Conservation (phyloP, 2,329 filamentous ascomycete genomes). For the Microdochium trichocladiopsis region DNA sequence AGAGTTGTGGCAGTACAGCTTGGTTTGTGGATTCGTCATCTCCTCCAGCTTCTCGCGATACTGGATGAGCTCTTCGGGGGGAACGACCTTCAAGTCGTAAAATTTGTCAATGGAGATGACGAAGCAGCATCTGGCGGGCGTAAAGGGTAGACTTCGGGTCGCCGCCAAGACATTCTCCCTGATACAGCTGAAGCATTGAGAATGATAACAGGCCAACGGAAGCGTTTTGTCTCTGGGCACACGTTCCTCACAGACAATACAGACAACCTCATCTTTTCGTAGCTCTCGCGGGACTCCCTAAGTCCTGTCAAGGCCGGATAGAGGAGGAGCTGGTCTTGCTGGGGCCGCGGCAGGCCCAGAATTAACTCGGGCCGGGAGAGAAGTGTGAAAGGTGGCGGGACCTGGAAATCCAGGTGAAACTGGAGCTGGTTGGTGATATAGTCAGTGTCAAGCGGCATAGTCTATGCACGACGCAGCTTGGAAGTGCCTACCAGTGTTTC, state of each 20-base stretch:
- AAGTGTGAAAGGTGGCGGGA: too few species aligned
- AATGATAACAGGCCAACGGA: neutral
- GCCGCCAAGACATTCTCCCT: neutral
- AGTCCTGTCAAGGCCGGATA: neutral
- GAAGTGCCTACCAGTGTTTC: too few species aligned
- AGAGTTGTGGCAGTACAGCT: slow-evolving; percentile 9
- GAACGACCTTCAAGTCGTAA: neutral
- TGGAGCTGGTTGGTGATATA: too few species aligned
- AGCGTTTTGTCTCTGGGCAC: neutral
- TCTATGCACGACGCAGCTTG: too few species aligned
- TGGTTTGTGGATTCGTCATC: slow-evolving; percentile 2
- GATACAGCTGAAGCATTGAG: neutral
- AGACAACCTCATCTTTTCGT: neutral
- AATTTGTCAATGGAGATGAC: slow-evolving; percentile 5
- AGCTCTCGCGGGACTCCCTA: neutral
- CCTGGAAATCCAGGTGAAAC: too few species aligned
- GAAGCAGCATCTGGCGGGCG: slow-evolving; percentile 8
- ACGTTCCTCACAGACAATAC: neutral
- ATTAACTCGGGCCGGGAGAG: too few species aligned
- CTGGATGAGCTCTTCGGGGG: slow-evolving; percentile 1
- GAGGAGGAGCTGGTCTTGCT: too few species aligned
- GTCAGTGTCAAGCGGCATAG: too few species aligned
- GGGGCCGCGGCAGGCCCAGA: too few species aligned
- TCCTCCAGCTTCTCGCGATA: slow-evolving; percentile 9
- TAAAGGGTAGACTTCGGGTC: slow-evolving; percentile 4